Conservation (phyloP, 2,329 filamentous ascomycete genomes). For the Arthrocladium fulminans region DNA sequence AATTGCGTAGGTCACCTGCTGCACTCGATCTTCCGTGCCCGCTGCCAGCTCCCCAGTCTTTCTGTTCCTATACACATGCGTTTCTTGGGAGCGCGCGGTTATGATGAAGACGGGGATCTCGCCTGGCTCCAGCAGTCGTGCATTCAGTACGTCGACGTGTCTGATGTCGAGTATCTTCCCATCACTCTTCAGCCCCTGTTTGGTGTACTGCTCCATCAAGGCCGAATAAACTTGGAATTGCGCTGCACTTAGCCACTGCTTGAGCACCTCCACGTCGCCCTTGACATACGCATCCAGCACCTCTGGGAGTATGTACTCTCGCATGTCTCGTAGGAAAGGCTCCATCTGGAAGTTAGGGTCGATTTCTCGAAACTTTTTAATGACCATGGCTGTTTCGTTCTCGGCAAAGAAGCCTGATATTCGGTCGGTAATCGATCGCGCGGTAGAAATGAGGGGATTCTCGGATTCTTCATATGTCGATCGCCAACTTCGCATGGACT, state of each 20-base stretch:
- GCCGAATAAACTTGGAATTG: constrained; percentile 96
- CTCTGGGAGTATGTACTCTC: constrained; percentile 95
- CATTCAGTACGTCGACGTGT: constrained; percentile 64
- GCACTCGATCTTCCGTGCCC: constrained; percentile 97
- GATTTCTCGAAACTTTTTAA: constrained; percentile 96
- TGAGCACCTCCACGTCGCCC: constrained; percentile 81
- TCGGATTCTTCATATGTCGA: constrained; percentile 90
- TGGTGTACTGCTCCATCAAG: constrained; percentile 92
- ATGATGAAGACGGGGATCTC: constrained; percentile 84
- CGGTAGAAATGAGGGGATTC: constrained; percentile 87
- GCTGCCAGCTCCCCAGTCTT: constrained; percentile 85
- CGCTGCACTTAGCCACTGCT: constrained; percentile 90
- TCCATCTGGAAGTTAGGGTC: constrained; percentile 92
- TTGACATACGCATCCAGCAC: constrained; percentile 97
- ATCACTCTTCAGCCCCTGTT: constrained; percentile 85
- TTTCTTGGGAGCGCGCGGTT: constrained; percentile 91
- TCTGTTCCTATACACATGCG: constrained; percentile 89
- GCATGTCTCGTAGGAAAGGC: constrained; percentile 86
- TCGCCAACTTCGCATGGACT: constrained; percentile 78
- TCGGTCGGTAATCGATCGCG: constrained; percentile 84
- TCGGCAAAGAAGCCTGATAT: constrained; percentile 95
- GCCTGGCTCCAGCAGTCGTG: constrained; percentile 40
- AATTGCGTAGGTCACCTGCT: constrained; percentile 96
- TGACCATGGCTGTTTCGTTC: constrained; percentile 94
- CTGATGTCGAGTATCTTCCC: constrained; percentile 92